A percentile compares a stretch with the other conserved stretches of the same genome.
phyloP scores from a whole-genome alignment of 371 early-diverging fungal genomes.

The Entomophthora muscae region DNA sequence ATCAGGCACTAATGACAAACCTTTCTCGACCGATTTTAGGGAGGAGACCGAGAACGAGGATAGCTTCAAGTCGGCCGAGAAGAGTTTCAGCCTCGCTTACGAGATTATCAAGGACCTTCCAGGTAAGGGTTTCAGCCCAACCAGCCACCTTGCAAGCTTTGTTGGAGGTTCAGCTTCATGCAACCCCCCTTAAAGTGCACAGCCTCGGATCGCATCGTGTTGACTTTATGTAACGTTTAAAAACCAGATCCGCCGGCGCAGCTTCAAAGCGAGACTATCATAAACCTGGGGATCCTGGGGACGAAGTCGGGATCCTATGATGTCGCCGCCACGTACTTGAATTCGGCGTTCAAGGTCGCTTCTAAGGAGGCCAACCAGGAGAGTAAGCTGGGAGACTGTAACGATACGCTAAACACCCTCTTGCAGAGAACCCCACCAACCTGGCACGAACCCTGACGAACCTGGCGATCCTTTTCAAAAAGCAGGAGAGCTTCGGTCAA shows the following conservation, averaged over 20 bases:
- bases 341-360: not conserved
- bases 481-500: not conserved
- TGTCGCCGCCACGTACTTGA: not conserved
- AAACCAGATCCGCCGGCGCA: not conserved
- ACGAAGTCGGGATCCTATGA: not conserved
- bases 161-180: too few species aligned
- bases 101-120: not conserved
- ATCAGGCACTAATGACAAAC: too few species aligned
- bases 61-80: not conserved
- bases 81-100: not conserved
- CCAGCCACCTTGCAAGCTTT: not conserved
- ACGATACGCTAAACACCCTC: too few species aligned
- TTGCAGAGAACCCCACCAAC: not conserved
- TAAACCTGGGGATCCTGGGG: not conserved
- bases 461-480: not conserved
- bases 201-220: too few species aligned
- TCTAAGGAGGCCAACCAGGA: not conserved
- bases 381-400: too few species aligned
- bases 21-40: too few species aligned
- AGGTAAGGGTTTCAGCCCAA: not conserved
- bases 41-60: not conserved
- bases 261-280: not conserved
- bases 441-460: not conserved
- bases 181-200: too few species aligned
- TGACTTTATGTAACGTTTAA: too few species aligned